Percentiles rank a stretch among this genome's conserved stretches.
phyloP scores from a whole-genome alignment of 129 eudicot species.

The Rutidosis leptorrhynchoides region DNA sequence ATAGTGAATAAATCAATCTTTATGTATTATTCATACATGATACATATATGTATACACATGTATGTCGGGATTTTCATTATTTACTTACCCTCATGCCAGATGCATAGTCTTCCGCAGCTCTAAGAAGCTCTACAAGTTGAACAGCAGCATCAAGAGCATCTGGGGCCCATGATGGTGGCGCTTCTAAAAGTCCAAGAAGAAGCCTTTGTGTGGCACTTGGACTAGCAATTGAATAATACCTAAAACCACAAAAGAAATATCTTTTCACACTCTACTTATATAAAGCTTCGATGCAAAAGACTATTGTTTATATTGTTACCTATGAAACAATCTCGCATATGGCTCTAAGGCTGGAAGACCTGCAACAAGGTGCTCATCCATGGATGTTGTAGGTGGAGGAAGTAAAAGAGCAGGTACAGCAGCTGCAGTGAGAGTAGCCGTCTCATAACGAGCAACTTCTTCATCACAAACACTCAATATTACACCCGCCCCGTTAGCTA shows the following conservation, averaged over 20 bases:
- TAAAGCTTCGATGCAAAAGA: constrained; percentile 5
- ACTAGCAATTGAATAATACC: constrained; percentile 96
- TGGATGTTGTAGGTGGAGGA: constrained; percentile 95
- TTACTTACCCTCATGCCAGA: constrained; percentile 88
- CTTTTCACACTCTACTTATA: background rate
- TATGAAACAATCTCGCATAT: constrained; percentile 86
- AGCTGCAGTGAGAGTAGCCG: constrained; percentile 92
- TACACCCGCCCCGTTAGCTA: constrained; percentile 99
- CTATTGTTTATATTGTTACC: constrained; percentile 35
- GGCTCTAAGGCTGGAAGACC: constrained; percentile 98
- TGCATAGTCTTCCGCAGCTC: constrained; percentile 99
- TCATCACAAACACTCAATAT: constrained; percentile 96
- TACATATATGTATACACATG: background rate
- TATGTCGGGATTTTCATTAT: background rate
- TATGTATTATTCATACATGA: background rate
- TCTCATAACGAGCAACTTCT: constrained; percentile 87
- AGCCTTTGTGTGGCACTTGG: constrained; percentile 99
- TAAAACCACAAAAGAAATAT: constrained; percentile 27
- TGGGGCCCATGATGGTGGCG: constrained; percentile 99
- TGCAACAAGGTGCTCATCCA: constrained; percentile 97
- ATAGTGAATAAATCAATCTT: constrained; percentile 23
- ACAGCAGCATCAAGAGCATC: constrained; percentile 99
- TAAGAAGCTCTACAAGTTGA: constrained; percentile 89
- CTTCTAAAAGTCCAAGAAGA: constrained; percentile 96
- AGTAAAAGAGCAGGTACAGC: constrained; percentile 98